Evolutionary conservation across 257 asterid species (phyloP).

Genomic region (Petrea volubilis): DNA sequence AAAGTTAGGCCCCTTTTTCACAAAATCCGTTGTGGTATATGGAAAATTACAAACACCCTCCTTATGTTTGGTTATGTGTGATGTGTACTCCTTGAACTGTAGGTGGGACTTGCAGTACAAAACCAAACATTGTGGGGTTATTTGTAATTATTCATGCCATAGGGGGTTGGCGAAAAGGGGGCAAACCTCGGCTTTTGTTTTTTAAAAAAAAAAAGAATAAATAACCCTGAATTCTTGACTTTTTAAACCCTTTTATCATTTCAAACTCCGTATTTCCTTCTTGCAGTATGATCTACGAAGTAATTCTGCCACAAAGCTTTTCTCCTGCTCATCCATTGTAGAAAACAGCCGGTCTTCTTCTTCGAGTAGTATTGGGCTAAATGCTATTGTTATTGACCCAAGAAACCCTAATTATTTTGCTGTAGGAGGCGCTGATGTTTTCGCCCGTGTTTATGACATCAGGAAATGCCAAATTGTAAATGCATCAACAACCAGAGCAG

Average conservation of each 20-base stretch:
- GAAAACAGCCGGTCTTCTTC: constrained; percentile 39
- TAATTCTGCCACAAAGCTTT: constrained; percentile 61
- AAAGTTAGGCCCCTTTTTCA: no score
- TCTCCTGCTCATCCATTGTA: constrained; percentile 49
- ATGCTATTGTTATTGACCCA: constrained; percentile 68
- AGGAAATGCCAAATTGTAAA: constrained; percentile 50
- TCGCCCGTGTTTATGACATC: constrained; percentile 75
- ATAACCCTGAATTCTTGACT: no score
- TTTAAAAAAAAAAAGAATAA: no score
- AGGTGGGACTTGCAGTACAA: no score
- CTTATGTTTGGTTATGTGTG: no score
- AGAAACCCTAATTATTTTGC: constrained; percentile 76
- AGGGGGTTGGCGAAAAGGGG: no score
- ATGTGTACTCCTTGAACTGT: no score
- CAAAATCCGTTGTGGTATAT: no score
- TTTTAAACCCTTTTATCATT: background rate
- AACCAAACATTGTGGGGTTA: no score
- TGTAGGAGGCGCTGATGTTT: constrained; percentile 72
- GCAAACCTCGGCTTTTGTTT: no score
- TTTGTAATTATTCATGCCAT: no score
- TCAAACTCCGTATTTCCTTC: constrained; percentile 24
- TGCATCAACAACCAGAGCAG: constrained; percentile 41
- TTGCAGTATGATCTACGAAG: constrained; percentile 84
- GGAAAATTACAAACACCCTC: no score
- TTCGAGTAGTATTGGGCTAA: constrained; percentile 49